Percentiles rank a stretch among this genome's conserved stretches.
phyloP scores from a whole-genome alignment of 768 basidiomycete species.

The Calocera viscosa region DNA sequence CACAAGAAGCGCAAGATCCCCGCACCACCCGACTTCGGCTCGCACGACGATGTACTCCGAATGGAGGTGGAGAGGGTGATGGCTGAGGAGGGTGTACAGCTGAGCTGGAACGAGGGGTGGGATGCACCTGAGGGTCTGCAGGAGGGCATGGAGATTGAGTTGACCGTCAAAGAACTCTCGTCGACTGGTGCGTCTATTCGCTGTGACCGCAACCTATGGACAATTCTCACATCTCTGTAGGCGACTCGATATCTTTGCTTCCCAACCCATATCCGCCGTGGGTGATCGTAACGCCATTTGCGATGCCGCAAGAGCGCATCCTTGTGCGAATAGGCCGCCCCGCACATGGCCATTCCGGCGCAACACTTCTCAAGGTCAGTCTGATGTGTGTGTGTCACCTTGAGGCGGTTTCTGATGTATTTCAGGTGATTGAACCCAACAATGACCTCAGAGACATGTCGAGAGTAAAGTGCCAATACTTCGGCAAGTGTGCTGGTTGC shows the following conservation, averaged over 20 bases:
- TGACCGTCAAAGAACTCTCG: constrained; percentile 52
- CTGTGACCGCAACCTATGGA: not conserved
- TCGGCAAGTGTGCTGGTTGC: constrained; percentile 81
- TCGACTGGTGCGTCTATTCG: constrained; percentile 42
- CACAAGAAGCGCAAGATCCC: constrained; percentile 28
- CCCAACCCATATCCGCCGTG: constrained; percentile 45
- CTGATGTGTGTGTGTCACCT: constrained; percentile 28
- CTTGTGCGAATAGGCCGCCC: constrained; percentile 60
- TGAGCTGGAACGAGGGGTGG: constrained; percentile 35
- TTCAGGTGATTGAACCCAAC: constrained; percentile 55
- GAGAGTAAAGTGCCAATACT: constrained; percentile 69
- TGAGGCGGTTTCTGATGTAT: constrained; percentile 63
- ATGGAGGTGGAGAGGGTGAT: constrained; percentile 58
- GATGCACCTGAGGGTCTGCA: constrained; percentile 51
- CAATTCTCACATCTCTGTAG: constrained; percentile 27
- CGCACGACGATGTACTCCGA: constrained; percentile 61
- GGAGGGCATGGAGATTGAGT: constrained; percentile 48
- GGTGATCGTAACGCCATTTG: constrained; percentile 74
- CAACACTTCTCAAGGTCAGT: not conserved
- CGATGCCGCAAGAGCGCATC: constrained; percentile 71
- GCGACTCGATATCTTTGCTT: constrained; percentile 52
- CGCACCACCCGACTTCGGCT: constrained; percentile 46
- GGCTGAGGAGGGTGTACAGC: constrained; percentile 44
- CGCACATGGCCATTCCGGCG: constrained; percentile 24
- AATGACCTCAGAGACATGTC: constrained; percentile 49